Conservation (phyloP, 805 yeast species). For the Candida gorgasii region DNA sequence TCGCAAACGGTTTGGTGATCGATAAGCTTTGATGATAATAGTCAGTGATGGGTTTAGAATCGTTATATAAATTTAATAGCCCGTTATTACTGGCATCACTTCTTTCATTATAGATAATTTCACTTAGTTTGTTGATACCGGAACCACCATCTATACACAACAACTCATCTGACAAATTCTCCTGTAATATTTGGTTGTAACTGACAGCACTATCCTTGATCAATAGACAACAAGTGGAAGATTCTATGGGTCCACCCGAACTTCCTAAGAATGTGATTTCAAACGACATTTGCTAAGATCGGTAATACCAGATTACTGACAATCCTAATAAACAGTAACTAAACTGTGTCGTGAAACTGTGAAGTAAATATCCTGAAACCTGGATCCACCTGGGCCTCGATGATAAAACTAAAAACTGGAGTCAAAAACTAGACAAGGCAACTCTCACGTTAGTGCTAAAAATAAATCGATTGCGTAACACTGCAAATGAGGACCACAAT, state of each 20-base stretch:
- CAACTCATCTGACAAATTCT: conserved; percentile 33
- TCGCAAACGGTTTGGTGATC: conserved; percentile 25
- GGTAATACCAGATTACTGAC: conserved; percentile 3
- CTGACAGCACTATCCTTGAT: conserved; percentile 53
- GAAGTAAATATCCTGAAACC: too few species aligned
- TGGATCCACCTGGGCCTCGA: too few species aligned
- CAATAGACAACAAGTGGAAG: conserved; percentile 65
- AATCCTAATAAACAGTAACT: too few species aligned
- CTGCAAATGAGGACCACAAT: too few species aligned
- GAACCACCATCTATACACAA: conserved; percentile 80
- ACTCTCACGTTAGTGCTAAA: neutral
- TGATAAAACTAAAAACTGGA: too few species aligned
- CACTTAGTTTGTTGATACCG: conserved; percentile 59
- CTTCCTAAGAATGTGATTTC: conserved; percentile 73
- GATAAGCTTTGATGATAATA: conserved; percentile 17
- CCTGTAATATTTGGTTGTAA: conserved; percentile 37
- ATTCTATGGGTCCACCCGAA: conserved; percentile 83
- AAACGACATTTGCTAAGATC: conserved; percentile 31
- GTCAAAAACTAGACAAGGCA: neutral
- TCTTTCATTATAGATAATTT: conserved; percentile 31
- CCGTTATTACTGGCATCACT: conserved; percentile 10
- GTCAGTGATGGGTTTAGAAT: conserved; percentile 23
- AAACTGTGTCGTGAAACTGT: too few species aligned
- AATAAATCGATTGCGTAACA: neutral
- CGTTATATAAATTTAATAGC: conserved; percentile 24